phyloP scores from a whole-genome alignment of 2,329 filamentous ascomycete species.

The Epichloe brachyelytri region DNA sequence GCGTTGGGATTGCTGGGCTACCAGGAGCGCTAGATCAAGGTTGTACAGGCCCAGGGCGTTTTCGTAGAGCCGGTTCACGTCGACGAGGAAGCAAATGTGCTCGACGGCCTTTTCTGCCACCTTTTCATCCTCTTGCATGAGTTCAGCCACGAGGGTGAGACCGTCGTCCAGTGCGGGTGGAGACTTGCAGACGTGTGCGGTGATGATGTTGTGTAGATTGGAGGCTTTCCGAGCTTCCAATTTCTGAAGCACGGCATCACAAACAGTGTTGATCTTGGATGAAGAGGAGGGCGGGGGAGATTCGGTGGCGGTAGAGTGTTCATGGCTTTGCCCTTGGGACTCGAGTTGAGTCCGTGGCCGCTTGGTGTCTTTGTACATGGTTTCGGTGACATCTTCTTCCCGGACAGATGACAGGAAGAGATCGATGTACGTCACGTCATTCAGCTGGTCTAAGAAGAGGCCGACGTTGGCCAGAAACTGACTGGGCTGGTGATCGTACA shows the following conservation, averaged over 20 bases:
- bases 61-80: conserved; percentile 85
- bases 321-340: conserved; percentile 1
- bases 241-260: conserved; percentile 64
- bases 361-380: conserved; percentile 84
- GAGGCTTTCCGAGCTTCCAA: conserved; percentile 48
- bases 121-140: conserved; percentile 54
- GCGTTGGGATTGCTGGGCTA: conserved; percentile 91
- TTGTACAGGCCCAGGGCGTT: conserved; percentile 84
- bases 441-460: conserved; percentile 72
- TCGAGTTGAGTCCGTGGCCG: conserved; percentile 18
- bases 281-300: conserved; percentile 6
- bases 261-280: conserved; percentile 74
- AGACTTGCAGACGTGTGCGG: conserved; percentile 83
- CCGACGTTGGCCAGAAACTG: conserved; percentile 69
- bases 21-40: conserved; percentile 74
- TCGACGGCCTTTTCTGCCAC: conserved; percentile 82
- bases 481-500: conserved; percentile 82
- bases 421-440: conserved; percentile 72
- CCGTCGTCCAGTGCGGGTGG: conserved; percentile 85
- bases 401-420: conserved; percentile 78
- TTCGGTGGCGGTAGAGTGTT: conserved; percentile 8
- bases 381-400: conserved; percentile 88
- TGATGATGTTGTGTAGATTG: conserved; percentile 83
- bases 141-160: conserved; percentile 60
- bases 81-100: conserved; percentile 94